Evolutionary conservation across 106 monocot species (phyloP).

Genomic region (Cymbidium sinense): DNA sequence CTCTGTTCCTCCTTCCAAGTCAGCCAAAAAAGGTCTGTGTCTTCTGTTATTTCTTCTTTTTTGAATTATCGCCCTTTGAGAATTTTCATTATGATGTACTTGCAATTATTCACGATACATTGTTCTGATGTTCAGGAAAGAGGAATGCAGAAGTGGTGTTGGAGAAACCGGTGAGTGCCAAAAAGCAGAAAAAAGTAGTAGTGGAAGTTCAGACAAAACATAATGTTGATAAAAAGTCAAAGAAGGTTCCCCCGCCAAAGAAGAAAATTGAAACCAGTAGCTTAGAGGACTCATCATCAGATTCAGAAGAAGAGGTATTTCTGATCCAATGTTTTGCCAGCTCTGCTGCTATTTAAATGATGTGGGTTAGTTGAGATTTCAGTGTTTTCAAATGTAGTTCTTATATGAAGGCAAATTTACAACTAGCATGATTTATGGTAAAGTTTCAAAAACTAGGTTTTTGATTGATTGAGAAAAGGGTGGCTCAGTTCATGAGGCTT

Average conservation of each 20-base stretch:
- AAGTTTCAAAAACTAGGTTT: too few relatives aligned
- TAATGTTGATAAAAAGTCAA: constrained; percentile 20
- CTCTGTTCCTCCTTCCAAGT: constrained; percentile 15
- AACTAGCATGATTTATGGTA: too few relatives aligned
- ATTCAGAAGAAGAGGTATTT: constrained; percentile 57
- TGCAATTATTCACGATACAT: background rate
- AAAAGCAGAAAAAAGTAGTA: constrained; percentile 57
- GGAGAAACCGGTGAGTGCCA: constrained; percentile 37
- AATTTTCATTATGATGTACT: background rate
- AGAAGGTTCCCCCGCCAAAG: constrained; percentile 32
- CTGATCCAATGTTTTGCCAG: background rate
- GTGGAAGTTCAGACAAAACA: constrained; percentile 14
- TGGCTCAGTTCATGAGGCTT: too few relatives aligned
- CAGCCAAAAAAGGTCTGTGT: constrained; percentile 44
- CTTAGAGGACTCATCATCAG: constrained; percentile 44
- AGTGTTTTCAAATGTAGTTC: too few relatives aligned
- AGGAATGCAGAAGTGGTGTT: constrained; percentile 50
- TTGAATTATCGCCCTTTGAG: background rate
- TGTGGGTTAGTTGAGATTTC: too few relatives aligned
- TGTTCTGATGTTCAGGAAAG: constrained; percentile 32
- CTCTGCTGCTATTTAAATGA: background rate
- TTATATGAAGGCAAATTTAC: too few relatives aligned
- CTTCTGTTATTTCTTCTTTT: background rate
- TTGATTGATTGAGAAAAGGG: too few relatives aligned
- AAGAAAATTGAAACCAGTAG: constrained; percentile 41